These are phyloP conservation scores for Fusarium verrucosum DNA, from an alignment of 2,329 filamentous ascomycete species.

Conservation along the genomic window DNA sequence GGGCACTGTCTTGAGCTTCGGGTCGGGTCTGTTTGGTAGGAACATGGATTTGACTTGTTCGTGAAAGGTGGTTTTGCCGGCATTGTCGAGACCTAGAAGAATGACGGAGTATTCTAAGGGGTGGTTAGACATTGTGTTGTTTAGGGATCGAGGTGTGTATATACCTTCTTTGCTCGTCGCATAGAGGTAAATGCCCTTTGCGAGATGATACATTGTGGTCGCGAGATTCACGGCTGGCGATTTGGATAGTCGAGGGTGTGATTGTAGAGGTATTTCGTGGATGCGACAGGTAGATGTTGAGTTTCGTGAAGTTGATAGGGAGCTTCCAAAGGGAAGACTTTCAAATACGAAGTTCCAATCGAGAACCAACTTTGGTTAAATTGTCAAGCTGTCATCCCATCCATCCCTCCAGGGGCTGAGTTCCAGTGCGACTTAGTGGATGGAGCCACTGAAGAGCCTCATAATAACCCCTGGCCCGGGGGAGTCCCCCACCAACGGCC, in stretches of 20 bases:
- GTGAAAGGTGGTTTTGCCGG: constrained; percentile 97
- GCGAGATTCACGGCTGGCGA: not conserved
- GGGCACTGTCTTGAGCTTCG: constrained; percentile 85
- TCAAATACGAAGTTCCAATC: not conserved
- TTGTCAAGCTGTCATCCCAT: not conserved
- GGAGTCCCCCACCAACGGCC: constrained; percentile 13
- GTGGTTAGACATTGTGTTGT: constrained; percentile 6
- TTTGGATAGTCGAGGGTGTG: not conserved
- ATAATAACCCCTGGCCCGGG: constrained; percentile 6
- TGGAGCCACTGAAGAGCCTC: constrained; percentile 31
- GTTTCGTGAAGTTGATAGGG: constrained; percentile 1
- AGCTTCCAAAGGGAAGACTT: not conserved
- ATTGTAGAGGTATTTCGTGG: not conserved
- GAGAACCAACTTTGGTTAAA: not conserved
- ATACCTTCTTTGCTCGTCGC: constrained; percentile 95
- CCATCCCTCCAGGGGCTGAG: not conserved
- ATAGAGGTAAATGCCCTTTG: constrained; percentile 93
- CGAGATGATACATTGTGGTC: constrained; percentile 86
- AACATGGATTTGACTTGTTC: constrained; percentile 94
- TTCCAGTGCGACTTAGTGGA: constrained; percentile 25
- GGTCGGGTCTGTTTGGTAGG: constrained; percentile 68
- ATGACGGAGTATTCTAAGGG: constrained; percentile 91
- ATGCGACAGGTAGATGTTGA: constrained; percentile 6
- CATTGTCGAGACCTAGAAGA: constrained; percentile 96
- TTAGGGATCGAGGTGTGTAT: constrained; percentile 10